Evolutionary conservation across 148 eudicot species (phyloP).

Genomic region (Rhododendron molle): DNA sequence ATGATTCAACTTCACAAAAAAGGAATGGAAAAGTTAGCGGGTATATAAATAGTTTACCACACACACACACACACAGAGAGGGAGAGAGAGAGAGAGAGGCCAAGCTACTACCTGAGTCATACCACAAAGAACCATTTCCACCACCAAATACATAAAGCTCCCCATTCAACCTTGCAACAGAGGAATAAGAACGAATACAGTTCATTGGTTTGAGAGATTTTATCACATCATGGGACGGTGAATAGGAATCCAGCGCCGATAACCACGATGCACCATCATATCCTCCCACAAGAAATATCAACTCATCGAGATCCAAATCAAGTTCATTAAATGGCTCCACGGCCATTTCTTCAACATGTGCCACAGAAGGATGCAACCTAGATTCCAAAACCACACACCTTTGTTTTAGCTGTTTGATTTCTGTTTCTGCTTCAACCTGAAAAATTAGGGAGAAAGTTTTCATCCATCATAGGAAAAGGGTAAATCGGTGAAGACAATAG

Average conservation of each 20-base stretch:
- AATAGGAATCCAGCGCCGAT: slow-evolving; percentile 54
- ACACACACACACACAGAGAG: not conserved
- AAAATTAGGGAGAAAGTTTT: slow-evolving; percentile 17
- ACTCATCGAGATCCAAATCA: slow-evolving; percentile 32
- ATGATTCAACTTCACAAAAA: slow-evolving; percentile 65
- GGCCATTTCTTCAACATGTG: slow-evolving; percentile 5
- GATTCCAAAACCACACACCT: slow-evolving; percentile 31
- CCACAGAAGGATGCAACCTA: slow-evolving; percentile 19
- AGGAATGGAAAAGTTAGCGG: slow-evolving; percentile 9
- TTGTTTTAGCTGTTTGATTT: slow-evolving; percentile 38
- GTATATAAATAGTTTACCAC: slow-evolving; percentile 8
- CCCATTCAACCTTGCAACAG: slow-evolving; percentile 52
- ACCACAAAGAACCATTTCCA: slow-evolving; percentile 44
- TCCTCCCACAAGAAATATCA: slow-evolving; percentile 63
- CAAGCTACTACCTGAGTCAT: slow-evolving; percentile 56
- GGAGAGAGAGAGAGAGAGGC: not conserved
- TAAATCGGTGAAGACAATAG: not conserved
- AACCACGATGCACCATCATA: slow-evolving; percentile 60
- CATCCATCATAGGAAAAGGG: not conserved
- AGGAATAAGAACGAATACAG: slow-evolving; percentile 47
- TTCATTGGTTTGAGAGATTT: slow-evolving; percentile 54
- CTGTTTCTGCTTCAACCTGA: slow-evolving; percentile 41
- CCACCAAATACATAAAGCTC: slow-evolving; percentile 71
- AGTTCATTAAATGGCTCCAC: slow-evolving; percentile 27
- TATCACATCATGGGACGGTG: slow-evolving; percentile 48